Evolutionary conservation across 257 asterid species (phyloP), one percentile per base, ranked within the genome.

Genomic region (Solanum gracilifrons): DNA sequence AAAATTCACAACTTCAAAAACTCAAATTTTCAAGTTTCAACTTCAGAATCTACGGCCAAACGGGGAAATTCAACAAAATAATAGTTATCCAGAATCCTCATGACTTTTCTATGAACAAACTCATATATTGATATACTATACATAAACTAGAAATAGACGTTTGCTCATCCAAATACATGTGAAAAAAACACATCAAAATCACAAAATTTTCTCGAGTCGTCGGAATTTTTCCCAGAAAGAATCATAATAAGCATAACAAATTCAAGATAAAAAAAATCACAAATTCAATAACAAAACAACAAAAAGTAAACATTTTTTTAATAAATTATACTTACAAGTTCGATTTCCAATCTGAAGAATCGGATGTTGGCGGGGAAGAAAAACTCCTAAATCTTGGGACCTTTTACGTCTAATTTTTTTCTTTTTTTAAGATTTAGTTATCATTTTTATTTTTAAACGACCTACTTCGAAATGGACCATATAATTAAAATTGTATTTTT

Each of bases 311-410:
- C 27, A 23, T 9, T 4, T 27, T 27, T 27, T 73, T 4, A 46
- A 31, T 9, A 9, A 12, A 18, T 25, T 79, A 20, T 27, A 48
- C 85, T 48, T 48, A 82, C 85, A 51, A 29, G 29, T 82, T 48
- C 20, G 69, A 82, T 82, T 82, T 43, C 84, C 66, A 79, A 43
- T 79, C 37, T 15, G 69, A 29, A 48, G 69, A 82, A 82, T 58
- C 66, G 69, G 69, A 9, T 48, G 43, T 82, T 82, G 69, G 69
- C 41, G 43, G 85, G 69, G 43, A 82, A 29, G 69, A 48, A 29
- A 11, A 46, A 9, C 2, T 46, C 69, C 85, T 82, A 48, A 80
- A 48, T 82, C 18, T 3, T 48, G 27, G 43, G 1, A 10, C 37
- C 43, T 31, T 36, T 1, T 0, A 12, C 23, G 23, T 2, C 60